Conservation (phyloP, 2,329 filamentous ascomycete species). For the Sarocladium strictum region DNA sequence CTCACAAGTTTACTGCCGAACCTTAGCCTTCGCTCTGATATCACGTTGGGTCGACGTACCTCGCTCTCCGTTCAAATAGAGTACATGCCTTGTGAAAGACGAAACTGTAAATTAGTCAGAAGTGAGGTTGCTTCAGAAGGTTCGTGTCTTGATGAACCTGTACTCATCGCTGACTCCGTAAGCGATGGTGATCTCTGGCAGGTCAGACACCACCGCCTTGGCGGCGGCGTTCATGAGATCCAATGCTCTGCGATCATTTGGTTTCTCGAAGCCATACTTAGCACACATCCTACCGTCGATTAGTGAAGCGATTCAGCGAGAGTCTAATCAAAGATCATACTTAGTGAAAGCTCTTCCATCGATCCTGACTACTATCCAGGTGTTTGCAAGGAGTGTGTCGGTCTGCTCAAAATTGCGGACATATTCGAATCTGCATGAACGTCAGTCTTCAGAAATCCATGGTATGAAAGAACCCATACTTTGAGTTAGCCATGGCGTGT, state of each 20-base stretch:
- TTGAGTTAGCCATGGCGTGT: conserved; percentile 48
- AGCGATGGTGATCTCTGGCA: conserved; percentile 79
- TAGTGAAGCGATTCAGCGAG: not conserved
- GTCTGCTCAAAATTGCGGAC: conserved; percentile 83
- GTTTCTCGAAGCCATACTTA: conserved; percentile 82
- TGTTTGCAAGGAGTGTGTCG: conserved; percentile 77
- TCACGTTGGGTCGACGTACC: conserved; percentile 40
- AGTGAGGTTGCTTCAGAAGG: not conserved
- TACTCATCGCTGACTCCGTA: conserved; percentile 97
- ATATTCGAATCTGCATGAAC: conserved; percentile 72
- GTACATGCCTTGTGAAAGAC: conserved; percentile 77
- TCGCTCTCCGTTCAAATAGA: conserved; percentile 79
- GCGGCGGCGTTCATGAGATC: conserved; percentile 94
- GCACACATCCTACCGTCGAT: conserved; percentile 60
- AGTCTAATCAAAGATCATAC: conserved; percentile 39
- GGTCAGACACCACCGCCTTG: conserved; percentile 72
- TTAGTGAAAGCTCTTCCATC: conserved; percentile 95
- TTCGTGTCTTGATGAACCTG: conserved; percentile 42
- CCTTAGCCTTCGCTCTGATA: not conserved
- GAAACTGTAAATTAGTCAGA: conserved; percentile 53
- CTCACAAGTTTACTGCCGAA: conserved; percentile 73
- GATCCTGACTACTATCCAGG: conserved; percentile 91
- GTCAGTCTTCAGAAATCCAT: conserved; percentile 16
- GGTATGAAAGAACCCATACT: conserved; percentile 29
- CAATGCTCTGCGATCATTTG: conserved; percentile 81